Evolutionary conservation across 2,329 filamentous ascomycete genomes (phyloP).

Genomic region (Beauveria sp.): DNA sequence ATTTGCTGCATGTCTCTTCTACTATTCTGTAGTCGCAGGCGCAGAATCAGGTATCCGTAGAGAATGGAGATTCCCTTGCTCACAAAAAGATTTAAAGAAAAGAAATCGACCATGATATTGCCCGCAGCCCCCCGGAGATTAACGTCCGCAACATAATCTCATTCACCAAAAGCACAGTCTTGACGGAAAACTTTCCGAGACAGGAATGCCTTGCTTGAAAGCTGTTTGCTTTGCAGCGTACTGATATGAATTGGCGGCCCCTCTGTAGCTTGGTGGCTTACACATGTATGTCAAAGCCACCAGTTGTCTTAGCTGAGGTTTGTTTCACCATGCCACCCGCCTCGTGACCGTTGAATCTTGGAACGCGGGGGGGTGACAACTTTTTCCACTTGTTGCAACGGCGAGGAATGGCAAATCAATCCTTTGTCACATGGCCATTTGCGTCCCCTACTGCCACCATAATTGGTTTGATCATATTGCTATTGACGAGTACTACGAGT

Average conservation of each 20-base stretch:
- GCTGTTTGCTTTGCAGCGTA: neutral
- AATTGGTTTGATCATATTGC: neutral
- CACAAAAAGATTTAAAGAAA: no score
- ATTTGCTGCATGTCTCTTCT: no score
- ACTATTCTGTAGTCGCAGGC: no score
- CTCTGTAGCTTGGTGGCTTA: neutral
- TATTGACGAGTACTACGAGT: neutral
- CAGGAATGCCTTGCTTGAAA: neutral
- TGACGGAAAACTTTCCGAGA: neutral
- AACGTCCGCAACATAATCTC: no score
- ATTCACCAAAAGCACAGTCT: neutral
- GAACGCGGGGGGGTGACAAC: neutral
- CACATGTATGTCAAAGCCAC: neutral
- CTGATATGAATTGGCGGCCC: neutral
- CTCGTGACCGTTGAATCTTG: neutral
- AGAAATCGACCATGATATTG: no score
- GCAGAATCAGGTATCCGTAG: no score
- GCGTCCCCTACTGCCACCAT: neutral
- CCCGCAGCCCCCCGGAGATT: no score
- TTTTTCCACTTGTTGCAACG: neutral
- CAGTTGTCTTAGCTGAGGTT: conserved; percentile 1
- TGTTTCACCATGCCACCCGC: conserved; percentile 6
- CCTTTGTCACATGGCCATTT: neutral
- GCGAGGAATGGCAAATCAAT: neutral
- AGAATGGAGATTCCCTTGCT: no score